These are phyloP conservation scores for Solanum clarkiae DNA, from an alignment of 257 asterid species.

Conservation along the genomic window DNA sequence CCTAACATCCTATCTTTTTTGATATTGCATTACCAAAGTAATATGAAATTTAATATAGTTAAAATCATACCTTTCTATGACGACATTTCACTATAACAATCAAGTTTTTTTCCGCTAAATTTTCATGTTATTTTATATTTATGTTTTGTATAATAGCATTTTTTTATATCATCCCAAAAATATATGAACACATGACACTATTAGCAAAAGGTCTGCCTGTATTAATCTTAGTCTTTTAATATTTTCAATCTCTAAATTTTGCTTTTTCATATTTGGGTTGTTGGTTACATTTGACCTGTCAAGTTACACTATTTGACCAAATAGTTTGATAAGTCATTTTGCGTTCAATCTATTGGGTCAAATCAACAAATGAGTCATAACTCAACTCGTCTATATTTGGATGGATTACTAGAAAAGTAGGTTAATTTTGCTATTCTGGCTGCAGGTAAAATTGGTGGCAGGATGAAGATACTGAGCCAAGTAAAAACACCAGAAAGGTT, in stretches of 20 bases:
- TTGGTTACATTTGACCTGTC: not conserved
- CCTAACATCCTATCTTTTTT: too few relatives aligned
- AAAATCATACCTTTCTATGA: too few relatives aligned
- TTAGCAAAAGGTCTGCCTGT: not conserved
- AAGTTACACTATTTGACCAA: too few relatives aligned
- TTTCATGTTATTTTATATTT: not conserved
- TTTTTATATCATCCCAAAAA: not conserved
- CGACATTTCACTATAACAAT: too few relatives aligned
- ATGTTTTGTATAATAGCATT: not conserved
- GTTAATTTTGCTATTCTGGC: not conserved
- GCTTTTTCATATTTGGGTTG: not conserved
- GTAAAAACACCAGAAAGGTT: not conserved
- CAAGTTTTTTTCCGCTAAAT: too few relatives aligned
- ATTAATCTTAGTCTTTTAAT: not conserved
- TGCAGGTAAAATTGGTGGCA: not conserved
- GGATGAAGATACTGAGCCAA: not conserved
- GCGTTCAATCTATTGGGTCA: not conserved
- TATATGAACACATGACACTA: not conserved
- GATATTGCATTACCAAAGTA: too few relatives aligned
- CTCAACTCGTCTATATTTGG: not conserved
- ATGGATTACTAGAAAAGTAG: not conserved
- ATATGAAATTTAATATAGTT: too few relatives aligned
- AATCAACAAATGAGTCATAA: not conserved
- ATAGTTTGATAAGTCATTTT: not conserved
- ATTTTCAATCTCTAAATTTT: not conserved